Base-by-base conservation (phyloP, 441 rosid species). In the Francoa sonchifolia region DNA sequence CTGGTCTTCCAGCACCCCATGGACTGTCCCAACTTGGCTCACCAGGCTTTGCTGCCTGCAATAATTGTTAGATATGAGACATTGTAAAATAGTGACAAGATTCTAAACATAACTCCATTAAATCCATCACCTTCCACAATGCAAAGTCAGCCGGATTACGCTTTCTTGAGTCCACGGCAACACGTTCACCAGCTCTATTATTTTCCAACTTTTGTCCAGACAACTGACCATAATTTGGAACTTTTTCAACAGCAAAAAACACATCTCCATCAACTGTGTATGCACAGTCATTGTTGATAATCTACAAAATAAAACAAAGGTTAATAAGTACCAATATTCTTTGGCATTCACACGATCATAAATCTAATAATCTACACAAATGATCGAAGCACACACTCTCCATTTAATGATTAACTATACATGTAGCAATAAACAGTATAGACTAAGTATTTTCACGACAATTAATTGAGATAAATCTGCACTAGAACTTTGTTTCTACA, bases 1-100 rank as follows among this genome's bases (percentile, higher is more conserved):
- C 96, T 2, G 96, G 95, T 58, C 98, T 74, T 40, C 98, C 94
- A 32, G 14, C 72, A 52, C 94, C 96, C 97, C 96, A 85, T 0
- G 80, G 79, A 43, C 96, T 90, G 33, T 76, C 82, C 96, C 96
- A 90, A 30, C 72, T 63, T 27, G 88, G 90, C 55, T 90, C 99
- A 36, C 65, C 90, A 15, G 79, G 79, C 60, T 86, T 90, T 37
- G 88, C 95, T 19, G 95, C 79, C 96, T 85, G 73, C 68, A 69
- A 39, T 18, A 47, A 33, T 21, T 19, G 20, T 18, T 12, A n/a
- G 53, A 49, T 4, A 34, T 42, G 33, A 40, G 16, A 44, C 28
- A 8, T 29, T n/a, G 22, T 27, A 15, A 45, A 30, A 31, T 19
- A n/a, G 6, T 1, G 1, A 25, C 6, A 26, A 42, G n/a, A 44